Percentiles rank a stretch among this genome's conserved stretches.
These are phyloP conservation scores for Cordyceps tenuipes DNA, from an alignment of 2,329 filamentous ascomycete species.

Conservation along the genomic window DNA sequence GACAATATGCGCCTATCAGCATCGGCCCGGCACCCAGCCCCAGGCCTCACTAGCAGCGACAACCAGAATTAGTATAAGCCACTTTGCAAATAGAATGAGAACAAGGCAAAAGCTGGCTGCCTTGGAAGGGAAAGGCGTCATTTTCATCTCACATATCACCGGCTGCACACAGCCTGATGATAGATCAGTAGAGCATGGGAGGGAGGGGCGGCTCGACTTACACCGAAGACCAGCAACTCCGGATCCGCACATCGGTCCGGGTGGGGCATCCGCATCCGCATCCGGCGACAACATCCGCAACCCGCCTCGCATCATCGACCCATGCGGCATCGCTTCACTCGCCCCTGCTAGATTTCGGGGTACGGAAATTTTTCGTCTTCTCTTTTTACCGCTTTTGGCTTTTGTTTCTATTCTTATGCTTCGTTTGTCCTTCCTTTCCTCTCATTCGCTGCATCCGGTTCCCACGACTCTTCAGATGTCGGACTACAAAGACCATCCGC, in stretches of 20 bases:
- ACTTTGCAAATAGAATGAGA: neutral
- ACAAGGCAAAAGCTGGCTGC: neutral
- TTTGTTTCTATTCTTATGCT: neutral
- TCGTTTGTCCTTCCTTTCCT: neutral
- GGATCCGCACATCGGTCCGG: neutral
- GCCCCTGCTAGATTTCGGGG: neutral
- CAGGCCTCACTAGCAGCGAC: neutral
- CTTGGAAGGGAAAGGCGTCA: no score
- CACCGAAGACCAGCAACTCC: neutral
- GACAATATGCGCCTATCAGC: neutral
- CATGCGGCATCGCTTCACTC: neutral
- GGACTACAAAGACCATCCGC: conserved; percentile 10
- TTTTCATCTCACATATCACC: no score
- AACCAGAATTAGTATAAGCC: neutral
- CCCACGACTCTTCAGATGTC: neutral
- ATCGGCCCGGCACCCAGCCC: neutral
- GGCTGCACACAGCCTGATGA: neutral
- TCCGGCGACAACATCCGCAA: neutral
- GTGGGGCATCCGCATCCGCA: neutral
- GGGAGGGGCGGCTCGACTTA: neutral
- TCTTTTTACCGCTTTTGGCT: neutral
- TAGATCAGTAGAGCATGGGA: neutral
- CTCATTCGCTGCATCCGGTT: neutral
- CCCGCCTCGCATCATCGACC: neutral
- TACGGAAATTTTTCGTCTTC: neutral